Conservation (phyloP, 2,329 filamentous ascomycete genomes). For the Pyrenochaeta sp. region DNA sequence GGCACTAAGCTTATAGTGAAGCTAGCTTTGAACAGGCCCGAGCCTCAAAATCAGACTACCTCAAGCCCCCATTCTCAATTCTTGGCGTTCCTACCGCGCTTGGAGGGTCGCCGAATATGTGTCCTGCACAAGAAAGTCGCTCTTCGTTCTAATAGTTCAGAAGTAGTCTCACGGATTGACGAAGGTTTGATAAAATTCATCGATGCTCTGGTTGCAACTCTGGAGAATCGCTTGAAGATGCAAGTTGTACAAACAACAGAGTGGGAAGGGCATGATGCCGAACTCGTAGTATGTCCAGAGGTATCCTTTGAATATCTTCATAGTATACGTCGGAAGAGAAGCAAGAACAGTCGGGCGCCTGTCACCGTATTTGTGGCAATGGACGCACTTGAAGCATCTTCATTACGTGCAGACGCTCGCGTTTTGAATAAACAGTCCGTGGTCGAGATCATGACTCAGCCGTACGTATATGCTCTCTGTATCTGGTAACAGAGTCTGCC, state of each 20-base stretch:
- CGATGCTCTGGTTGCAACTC: conserved; percentile 25
- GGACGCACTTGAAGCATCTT: conserved; percentile 43
- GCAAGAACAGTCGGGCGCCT: conserved; percentile 18
- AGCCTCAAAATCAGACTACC: background rate
- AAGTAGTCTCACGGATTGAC: conserved; percentile 9
- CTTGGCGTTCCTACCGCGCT: conserved; percentile 22
- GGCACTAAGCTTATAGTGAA: conserved; percentile 32
- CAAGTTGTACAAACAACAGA: conserved; percentile 33
- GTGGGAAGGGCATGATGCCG: conserved; percentile 32
- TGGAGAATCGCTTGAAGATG: conserved; percentile 38
- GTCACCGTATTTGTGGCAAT: conserved; percentile 44
- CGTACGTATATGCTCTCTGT: conserved; percentile 25
- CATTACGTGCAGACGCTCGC: conserved; percentile 43
- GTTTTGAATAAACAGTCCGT: conserved; percentile 38
- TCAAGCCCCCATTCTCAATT: conserved; percentile 18
- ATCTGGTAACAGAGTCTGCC: background rate
- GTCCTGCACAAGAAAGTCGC: conserved; percentile 27
- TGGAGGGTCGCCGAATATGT: conserved; percentile 33
- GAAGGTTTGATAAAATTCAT: conserved; percentile 32
- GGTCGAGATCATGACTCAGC: conserved; percentile 46
- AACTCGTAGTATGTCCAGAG: conserved; percentile 46
- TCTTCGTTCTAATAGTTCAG: background rate
- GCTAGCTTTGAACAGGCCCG: conserved; percentile 20
- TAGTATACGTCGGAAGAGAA: conserved; percentile 25
- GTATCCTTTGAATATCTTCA: conserved; percentile 42